These are phyloP conservation scores for Pleurotus sapidus DNA, from an alignment of 768 basidiomycete species.

Conservation along the genomic window DNA sequence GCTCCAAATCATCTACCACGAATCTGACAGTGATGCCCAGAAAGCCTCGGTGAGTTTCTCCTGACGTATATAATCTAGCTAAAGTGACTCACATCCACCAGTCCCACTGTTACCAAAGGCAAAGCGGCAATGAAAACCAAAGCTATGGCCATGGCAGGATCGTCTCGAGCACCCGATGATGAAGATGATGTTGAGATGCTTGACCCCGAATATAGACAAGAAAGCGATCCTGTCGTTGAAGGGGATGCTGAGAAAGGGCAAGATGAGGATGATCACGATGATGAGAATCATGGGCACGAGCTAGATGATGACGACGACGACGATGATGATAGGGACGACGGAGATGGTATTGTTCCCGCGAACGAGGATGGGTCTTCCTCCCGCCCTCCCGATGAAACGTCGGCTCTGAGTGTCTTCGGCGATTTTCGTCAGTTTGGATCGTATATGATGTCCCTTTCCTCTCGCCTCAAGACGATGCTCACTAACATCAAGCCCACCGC, in stretches of 20 bases:
- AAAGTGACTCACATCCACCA: constrained; percentile 21
- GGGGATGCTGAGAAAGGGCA: constrained; percentile 36
- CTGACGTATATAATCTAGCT: constrained; percentile 3
- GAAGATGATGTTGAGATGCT: constrained; percentile 80
- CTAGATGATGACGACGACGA: constrained; percentile 42
- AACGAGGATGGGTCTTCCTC: constrained; percentile 32
- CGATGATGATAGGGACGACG: constrained; percentile 35
- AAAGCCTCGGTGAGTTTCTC: constrained; percentile 56
- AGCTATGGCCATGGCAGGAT: constrained; percentile 52
- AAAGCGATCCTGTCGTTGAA: constrained; percentile 46
- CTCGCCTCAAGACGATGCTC: constrained; percentile 87
- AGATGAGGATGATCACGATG: constrained; percentile 43
- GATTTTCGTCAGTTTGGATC: constrained; percentile 87
- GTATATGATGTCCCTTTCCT: constrained; percentile 89
- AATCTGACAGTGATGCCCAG: constrained; percentile 61
- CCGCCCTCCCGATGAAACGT: constrained; percentile 57
- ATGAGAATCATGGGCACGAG: constrained; percentile 43
- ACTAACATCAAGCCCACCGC: constrained; percentile 84
- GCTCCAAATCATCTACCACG: constrained; percentile 38
- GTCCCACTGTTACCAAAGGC: constrained; percentile 53
- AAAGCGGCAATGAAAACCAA: constrained; percentile 60
- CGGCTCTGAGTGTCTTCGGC: constrained; percentile 79
- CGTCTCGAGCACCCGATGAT: constrained; percentile 49
- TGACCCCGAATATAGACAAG: constrained; percentile 56
- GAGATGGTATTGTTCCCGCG: constrained; percentile 27